A percentile compares a stretch with the other conserved stretches of the same genome.
Conservation (phyloP, 768 basidiomycete species). For the Auricularia heimuer region DNA sequence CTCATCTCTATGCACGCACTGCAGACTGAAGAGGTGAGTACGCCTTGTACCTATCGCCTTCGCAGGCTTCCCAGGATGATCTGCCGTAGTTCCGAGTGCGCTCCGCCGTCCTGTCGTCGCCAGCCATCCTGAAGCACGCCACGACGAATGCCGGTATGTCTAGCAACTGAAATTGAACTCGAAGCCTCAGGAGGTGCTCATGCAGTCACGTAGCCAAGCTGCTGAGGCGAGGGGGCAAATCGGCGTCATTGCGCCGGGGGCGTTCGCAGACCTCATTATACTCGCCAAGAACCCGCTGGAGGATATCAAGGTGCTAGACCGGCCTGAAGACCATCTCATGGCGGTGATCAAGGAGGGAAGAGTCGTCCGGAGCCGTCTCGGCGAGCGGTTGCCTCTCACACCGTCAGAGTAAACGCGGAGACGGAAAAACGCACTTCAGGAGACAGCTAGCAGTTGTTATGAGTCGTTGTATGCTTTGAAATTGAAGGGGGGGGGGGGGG, state of each 20-base stretch:
- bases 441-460: no score
- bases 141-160: slow-evolving; percentile 29
- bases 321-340: slow-evolving; percentile 28
- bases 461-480: no score
- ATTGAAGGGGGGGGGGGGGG: no score
- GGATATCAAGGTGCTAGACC: slow-evolving; percentile 32
- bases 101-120: slow-evolving; percentile 23
- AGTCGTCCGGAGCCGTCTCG: slow-evolving; percentile 17
- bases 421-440: no score
- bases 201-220: slow-evolving; percentile 19
- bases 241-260: slow-evolving; percentile 26
- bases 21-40: slow-evolving; percentile 35
- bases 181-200: background rate
- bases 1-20: slow-evolving; percentile 55
- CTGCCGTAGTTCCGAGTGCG: slow-evolving; percentile 27
- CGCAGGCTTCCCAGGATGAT: background rate
- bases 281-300: slow-evolving; percentile 32
- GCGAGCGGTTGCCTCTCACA: slow-evolving; percentile 12
- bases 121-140: slow-evolving; percentile 30
- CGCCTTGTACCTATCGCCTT: background rate
- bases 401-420: background rate
- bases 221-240: slow-evolving; percentile 25
- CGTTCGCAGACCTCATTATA: slow-evolving; percentile 32
- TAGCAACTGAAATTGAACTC: background rate
- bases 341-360: slow-evolving; percentile 30